A percentile compares a stretch with the other conserved stretches of the same genome.
phyloP scores from a whole-genome alignment of 495 filamentous ascomycete genomes.

The Podospora comata region DNA sequence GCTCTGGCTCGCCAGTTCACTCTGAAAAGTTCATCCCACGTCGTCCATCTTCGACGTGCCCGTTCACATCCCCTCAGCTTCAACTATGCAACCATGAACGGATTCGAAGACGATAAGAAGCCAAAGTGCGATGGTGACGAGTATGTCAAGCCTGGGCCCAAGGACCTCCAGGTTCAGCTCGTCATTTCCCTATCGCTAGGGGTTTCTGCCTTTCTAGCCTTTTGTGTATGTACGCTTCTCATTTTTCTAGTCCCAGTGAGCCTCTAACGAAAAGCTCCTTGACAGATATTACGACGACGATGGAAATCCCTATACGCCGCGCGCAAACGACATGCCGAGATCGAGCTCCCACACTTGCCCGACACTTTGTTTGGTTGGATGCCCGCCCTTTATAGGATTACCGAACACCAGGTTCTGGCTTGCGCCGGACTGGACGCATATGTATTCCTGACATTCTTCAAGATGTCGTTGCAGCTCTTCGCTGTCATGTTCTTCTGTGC shows the following conservation, averaged over 20 bases:
- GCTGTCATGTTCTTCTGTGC: conserved; percentile 75
- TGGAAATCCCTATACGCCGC: conserved; percentile 94
- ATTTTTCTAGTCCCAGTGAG: neutral
- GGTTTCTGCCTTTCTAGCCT: conserved; percentile 50
- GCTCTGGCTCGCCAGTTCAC: neutral
- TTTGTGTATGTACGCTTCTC: conserved; percentile 43
- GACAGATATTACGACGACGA: conserved; percentile 72
- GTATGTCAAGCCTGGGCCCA: conserved; percentile 34
- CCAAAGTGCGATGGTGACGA: conserved; percentile 32
- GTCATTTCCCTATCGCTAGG: conserved; percentile 51
- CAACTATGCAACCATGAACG: conserved; percentile 23
- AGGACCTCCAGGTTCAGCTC: conserved; percentile 51
- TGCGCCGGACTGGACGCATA: conserved; percentile 94
- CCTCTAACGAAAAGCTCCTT: neutral
- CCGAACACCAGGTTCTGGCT: conserved; percentile 81
- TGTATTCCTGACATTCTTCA: conserved; percentile 92
- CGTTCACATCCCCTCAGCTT: neutral
- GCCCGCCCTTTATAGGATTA: conserved; percentile 78
- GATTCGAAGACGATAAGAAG: conserved; percentile 20
- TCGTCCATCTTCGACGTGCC: neutral
- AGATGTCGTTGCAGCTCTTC: conserved; percentile 85
- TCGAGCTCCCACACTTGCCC: conserved; percentile 77
- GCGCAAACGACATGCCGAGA: conserved; percentile 65
- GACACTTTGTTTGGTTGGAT: conserved; percentile 94
- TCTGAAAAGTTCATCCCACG: neutral